Evolutionary conservation across 208 protist genomes (phyloP), one percentile per base, ranked within the genome.

Genomic region (Leishmania mexicana): DNA sequence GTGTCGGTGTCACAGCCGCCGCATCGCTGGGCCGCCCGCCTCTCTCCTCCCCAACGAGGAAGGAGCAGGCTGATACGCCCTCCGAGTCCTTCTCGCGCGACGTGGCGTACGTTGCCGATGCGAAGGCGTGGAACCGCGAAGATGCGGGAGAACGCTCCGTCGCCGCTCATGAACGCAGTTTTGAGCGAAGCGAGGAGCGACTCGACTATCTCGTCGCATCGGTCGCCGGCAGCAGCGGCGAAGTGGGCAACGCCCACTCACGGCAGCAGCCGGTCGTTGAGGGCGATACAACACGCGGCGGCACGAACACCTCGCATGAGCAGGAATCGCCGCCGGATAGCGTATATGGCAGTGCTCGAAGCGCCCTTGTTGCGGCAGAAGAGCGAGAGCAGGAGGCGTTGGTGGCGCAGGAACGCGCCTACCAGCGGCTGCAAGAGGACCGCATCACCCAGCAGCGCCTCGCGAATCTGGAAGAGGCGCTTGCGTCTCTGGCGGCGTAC

Each of bases 401-500:
- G 60, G 57, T 80, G 58, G 68, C 58, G 28, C 80, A 78, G 51
- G 83, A 86, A 31, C 77, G 75, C 24, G 83, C 79, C 49, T 77
- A 73, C 57, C 75, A 85, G 28, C 76, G 62, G 3, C 74, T 86
- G 58, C 81, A 79, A 70, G 68, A 85, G 21, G 76, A 83, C 5
- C 80, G 77, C 42, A 80, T 79, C 47, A n/a, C 51, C 17, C 78
- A 89, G 38, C 79, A 83, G 81, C 91, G 94, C 51, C 64, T 97
- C 40, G 79, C 75, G 4, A 88, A 89, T n/a, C 78, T 94, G 24
- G 94, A 97, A 62, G 77, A 87, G n/a, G 87, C 85, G 11, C 81
- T 91, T 8, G 83, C 87, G n/a, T 83, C 83, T 51, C 70, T 96
- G 24, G 84, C 83, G 24, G 71, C 80, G 62, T 84, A 91, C 62